phyloP scores from a whole-genome alignment of 2,329 filamentous ascomycete species.

The Hymenoscyphus occultus region DNA sequence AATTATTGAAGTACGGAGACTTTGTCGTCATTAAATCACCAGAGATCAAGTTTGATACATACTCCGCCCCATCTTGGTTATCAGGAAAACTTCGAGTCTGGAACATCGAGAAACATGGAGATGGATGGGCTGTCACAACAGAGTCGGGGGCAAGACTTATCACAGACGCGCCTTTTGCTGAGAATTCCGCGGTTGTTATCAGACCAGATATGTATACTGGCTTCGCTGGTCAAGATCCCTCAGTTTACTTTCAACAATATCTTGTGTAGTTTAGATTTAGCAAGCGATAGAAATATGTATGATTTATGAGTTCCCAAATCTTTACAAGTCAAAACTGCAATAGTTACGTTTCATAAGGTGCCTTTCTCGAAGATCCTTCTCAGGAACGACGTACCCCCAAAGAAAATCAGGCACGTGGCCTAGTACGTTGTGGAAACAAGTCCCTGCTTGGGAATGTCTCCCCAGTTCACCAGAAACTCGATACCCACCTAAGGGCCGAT shows the following conservation, averaged over 20 bases:
- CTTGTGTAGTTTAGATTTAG: neutral
- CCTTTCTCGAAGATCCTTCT: too few species aligned
- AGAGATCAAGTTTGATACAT: neutral
- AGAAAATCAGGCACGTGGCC: too few species aligned
- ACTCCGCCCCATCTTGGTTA: neutral
- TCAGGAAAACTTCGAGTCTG: conserved; percentile 4
- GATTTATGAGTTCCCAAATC: neutral
- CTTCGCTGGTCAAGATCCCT: conserved; percentile 11
- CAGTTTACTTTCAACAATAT: neutral
- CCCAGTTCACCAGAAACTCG: too few species aligned
- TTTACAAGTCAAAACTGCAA: neutral
- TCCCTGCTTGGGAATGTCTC: too few species aligned
- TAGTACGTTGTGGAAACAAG: too few species aligned
- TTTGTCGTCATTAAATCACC: neutral
- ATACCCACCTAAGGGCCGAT: too few species aligned
- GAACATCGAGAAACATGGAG: conserved; percentile 3
- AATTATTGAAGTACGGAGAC: conserved; percentile 6
- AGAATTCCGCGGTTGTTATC: conserved; percentile 8
- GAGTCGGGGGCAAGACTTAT: neutral
- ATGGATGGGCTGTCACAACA: conserved; percentile 4
- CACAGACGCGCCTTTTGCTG: neutral
- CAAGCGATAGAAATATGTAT: neutral
- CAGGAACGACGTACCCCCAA: too few species aligned
- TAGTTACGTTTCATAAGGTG: too few species aligned
- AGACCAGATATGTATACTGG: conserved; percentile 18